These are phyloP conservation scores for Pseudogymnoascus sp. DNA, from an alignment of 2,329 filamentous ascomycete species.

Conservation along the genomic window DNA sequence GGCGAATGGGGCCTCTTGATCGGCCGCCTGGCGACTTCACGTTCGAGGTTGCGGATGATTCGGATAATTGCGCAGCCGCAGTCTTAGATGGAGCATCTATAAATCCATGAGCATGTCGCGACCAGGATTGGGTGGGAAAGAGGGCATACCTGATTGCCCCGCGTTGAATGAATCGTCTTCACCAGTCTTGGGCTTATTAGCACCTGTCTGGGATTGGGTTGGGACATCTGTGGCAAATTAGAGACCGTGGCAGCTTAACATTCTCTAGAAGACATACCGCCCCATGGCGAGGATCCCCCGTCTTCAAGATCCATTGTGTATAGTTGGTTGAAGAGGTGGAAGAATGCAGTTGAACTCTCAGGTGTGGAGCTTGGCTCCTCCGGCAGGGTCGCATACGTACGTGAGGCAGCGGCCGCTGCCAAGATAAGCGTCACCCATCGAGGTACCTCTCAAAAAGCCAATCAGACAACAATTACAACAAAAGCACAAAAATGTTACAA, in stretches of 20 bases:
- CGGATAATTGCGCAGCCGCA: neutral
- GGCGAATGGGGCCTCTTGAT: constrained; percentile 39
- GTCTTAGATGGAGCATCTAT: constrained; percentile 4
- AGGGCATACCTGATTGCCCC: constrained; percentile 19
- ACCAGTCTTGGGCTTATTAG: constrained; percentile 22
- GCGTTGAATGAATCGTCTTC: constrained; percentile 24
- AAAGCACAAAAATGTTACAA: neutral
- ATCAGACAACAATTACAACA: neutral
- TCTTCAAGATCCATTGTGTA: constrained; percentile 39
- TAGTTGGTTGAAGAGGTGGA: constrained; percentile 14
- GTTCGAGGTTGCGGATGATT: constrained; percentile 21
- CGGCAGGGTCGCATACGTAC: constrained; percentile 8
- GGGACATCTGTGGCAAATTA: constrained; percentile 34
- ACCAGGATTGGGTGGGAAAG: neutral
- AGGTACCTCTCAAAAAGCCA: neutral
- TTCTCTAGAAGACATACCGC: constrained; percentile 31
- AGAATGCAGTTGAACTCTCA: constrained; percentile 4
- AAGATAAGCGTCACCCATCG: constrained; percentile 9
- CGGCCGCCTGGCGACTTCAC: constrained; percentile 28
- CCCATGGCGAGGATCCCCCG: constrained; percentile 41
- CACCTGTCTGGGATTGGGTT: constrained; percentile 33
- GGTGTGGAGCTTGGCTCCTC: constrained; percentile 9
- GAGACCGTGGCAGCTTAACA: constrained; percentile 16
- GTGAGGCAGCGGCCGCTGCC: constrained; percentile 8
- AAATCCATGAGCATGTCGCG: constrained; percentile 12